Base-by-base conservation (phyloP, 306 rosid genomes). In the Gillenia trifoliata region DNA sequence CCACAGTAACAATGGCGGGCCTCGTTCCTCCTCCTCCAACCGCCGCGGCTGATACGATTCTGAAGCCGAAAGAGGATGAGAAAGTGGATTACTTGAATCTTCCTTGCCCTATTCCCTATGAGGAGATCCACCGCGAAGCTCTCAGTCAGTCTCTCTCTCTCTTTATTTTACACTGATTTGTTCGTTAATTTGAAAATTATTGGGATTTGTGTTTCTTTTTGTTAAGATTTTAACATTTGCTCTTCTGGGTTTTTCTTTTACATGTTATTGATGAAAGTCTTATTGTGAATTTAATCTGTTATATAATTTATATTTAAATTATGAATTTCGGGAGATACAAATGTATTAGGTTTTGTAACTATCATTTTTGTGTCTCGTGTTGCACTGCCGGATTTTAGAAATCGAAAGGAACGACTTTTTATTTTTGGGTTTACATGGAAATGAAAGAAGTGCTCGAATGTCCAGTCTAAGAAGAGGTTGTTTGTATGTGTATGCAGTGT, bases 91-190 rank as follows among this genome's bases (percentile, higher is more conserved):
- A 88, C 84, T 36, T 83, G 80, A 79, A 95, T 70, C 99, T 92
- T 34, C 96, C 98, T 20, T 92, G 97, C 57, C 98, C 99, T 54
- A 88, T 92, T 71, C 91, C 99, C 67, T 95, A 86, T 70, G 99
- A 95, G 65, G 99, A 95, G 82, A 88, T 95, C 84, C 95, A 89
- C 76, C 99, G 98, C 41, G 99, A 95, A 92, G 93, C 99, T 67
- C 83, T 90, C 90, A 90, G 99, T 92, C 16, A 66, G 88, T 86
- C 76, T 70, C 67, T 57, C 31, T 34, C 25, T 67, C 9, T n/a
- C 4, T n/a, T n/a, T n/a, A n/a, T n/a, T n/a, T n/a, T n/a, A n/a
- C n/a, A n/a, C n/a, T n/a, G n/a, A n/a, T n/a, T 20, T 20, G 17
- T 17, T 31, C 16, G 38, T 28, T 22, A 2, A 26, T 56, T 3